These are phyloP conservation scores for Auxenochlorella pyrenoidosa DNA, from an alignment of 139 green algal species.

Conservation along the genomic window DNA sequence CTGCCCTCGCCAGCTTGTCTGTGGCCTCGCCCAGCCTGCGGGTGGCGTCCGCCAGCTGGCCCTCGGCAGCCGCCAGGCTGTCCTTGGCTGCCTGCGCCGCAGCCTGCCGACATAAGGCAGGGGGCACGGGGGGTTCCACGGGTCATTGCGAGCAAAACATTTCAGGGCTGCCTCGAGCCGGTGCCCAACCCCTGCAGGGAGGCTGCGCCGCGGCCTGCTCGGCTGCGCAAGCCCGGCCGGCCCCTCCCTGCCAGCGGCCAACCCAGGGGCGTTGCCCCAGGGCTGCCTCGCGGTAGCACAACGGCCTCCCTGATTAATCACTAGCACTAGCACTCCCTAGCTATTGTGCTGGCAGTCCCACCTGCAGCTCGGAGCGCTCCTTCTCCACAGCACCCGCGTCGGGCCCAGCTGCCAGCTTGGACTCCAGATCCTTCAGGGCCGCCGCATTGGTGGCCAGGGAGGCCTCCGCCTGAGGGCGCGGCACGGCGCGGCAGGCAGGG, in stretches of 20 bases:
- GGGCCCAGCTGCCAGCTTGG: not conserved
- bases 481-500: not conserved
- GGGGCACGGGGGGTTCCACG: too few species aligned
- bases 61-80: conserved; percentile 5
- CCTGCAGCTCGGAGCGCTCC: not conserved
- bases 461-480: conserved; percentile 11
- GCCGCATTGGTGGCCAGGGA: not conserved
- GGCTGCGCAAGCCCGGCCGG: too few species aligned
- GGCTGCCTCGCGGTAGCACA: too few species aligned
- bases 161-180: too few species aligned
- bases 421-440: not conserved
- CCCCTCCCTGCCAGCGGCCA: too few species aligned
- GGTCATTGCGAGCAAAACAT: not conserved
- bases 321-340: too few species aligned
- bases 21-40: not conserved
- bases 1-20: not conserved
- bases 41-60: not conserved
- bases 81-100: conserved; percentile 16
- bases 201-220: too few species aligned
- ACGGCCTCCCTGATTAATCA: too few species aligned
- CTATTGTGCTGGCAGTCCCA: too few species aligned
- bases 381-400: not conserved
- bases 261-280: too few species aligned
- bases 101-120: not conserved
- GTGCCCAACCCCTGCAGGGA: too few species aligned